Evolutionary conservation across 1,139 yeast genomes (phyloP).

Genomic region (Meyerozyma sp.): DNA sequence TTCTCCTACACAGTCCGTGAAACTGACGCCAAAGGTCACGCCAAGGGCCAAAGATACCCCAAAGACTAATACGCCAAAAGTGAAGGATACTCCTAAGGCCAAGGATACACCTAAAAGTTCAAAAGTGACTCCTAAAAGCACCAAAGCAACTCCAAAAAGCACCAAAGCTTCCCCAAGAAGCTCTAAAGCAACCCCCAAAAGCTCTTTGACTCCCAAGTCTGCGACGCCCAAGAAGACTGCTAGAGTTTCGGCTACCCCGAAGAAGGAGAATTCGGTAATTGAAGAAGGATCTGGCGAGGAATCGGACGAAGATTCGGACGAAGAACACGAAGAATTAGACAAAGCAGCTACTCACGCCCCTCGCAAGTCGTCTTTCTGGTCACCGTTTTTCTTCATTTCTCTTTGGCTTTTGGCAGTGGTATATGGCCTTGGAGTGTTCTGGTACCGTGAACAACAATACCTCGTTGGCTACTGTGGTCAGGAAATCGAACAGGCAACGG

Average conservation of each 20-base stretch:
- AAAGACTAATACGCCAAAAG: not conserved
- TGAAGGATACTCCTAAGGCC: not conserved
- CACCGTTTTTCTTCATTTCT: conserved; percentile 11
- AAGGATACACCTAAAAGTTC: not conserved
- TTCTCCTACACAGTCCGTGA: not conserved
- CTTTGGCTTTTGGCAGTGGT: conserved; percentile 26
- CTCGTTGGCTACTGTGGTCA: conserved; percentile 67
- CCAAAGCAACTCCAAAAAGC: not conserved
- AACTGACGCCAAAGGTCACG: conserved; percentile 1
- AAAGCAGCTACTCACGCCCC: not conserved
- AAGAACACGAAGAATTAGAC: conserved; percentile 1
- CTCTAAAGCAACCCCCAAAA: not conserved
- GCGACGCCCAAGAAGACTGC: not conserved
- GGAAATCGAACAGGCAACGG: conserved; percentile 39
- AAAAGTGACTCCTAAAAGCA: not conserved
- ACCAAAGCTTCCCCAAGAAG: not conserved
- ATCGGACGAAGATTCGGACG: conserved; percentile 4
- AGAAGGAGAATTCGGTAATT: not conserved
- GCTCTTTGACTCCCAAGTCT: not conserved
- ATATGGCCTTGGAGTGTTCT: conserved; percentile 34
- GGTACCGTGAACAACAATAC: conserved; percentile 60
- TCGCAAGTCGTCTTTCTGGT: conserved; percentile 2
- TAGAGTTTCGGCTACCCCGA: not conserved
- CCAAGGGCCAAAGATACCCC: not conserved
- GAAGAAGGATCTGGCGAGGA: conserved; percentile 11